Evolutionary conservation across 1,284 basidiomycete genomes (phyloP).

Genomic region (Puccinia polysora): DNA sequence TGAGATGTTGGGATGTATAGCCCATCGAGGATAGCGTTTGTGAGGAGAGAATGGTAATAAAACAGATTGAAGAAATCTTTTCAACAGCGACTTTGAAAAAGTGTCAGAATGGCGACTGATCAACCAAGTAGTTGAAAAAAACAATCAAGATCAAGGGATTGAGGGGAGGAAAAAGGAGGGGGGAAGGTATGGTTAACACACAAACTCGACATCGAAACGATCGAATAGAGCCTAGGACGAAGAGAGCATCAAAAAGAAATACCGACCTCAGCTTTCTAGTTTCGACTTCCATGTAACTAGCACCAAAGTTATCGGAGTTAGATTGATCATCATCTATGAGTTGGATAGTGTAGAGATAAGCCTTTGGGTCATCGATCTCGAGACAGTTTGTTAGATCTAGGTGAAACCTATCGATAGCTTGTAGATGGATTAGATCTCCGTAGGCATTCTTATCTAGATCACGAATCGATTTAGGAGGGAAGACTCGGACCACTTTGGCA

Average conservation of each 20-base stretch:
- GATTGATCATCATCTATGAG: slow-evolving; percentile 28
- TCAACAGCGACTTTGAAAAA: slow-evolving; percentile 27
- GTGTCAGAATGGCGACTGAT: slow-evolving; percentile 24
- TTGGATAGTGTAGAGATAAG: slow-evolving; percentile 35
- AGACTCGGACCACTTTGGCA: slow-evolving; percentile 19
- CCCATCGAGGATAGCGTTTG: slow-evolving; percentile 7
- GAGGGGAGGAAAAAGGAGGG: too few relatives aligned
- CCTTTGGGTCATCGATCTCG: neutral
- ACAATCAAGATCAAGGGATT: neutral
- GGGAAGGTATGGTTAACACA: too few relatives aligned
- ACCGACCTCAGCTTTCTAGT: slow-evolving; percentile 21
- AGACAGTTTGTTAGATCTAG: slow-evolving; percentile 8
- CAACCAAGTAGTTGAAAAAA: neutral
- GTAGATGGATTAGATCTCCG: slow-evolving; percentile 28
- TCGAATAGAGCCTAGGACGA: too few relatives aligned
- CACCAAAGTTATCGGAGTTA: slow-evolving; percentile 20
- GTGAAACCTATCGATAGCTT: neutral
- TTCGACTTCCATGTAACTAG: slow-evolving; percentile 39
- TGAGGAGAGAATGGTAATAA: neutral
- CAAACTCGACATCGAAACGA: too few relatives aligned
- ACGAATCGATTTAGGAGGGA: slow-evolving; percentile 17
- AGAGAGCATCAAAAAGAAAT: too few relatives aligned
- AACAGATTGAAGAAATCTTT: slow-evolving; percentile 27
- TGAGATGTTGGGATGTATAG: slow-evolving; percentile 12
- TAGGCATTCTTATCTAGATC: slow-evolving; percentile 17